These are phyloP conservation scores for Asclepias syriaca DNA, from an alignment of 257 asterid species.

Conservation along the genomic window DNA sequence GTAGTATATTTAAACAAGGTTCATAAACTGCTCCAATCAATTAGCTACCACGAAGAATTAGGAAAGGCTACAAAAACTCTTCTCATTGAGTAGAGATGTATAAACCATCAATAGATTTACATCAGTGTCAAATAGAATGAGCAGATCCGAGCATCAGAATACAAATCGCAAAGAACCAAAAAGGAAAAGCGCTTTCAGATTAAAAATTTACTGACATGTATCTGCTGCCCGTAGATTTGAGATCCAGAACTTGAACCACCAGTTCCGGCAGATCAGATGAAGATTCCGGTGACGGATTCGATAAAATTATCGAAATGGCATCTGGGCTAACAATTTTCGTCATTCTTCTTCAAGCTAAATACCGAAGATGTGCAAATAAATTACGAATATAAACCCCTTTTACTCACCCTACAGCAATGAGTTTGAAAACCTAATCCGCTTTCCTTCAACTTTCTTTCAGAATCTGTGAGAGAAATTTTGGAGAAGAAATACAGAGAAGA, in stretches of 20 bases:
- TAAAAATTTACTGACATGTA: conserved; percentile 33
- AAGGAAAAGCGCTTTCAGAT: not conserved
- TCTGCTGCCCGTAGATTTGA: conserved; percentile 54
- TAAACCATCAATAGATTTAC: not conserved
- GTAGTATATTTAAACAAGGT: no score
- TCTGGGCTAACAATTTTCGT: conserved; percentile 49
- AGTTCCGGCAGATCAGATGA: conserved; percentile 60
- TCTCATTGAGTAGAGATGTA: no score
- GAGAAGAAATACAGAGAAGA: not conserved
- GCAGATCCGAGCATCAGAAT: not conserved
- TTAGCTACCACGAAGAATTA: not conserved
- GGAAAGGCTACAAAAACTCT: not conserved
- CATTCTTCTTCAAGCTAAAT: conserved; percentile 25
- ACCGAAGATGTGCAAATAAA: not conserved
- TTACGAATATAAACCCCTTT: not conserved
- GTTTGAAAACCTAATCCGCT: not conserved
- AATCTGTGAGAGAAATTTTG: no score
- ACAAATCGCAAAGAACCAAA: no score
- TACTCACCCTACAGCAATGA: not conserved
- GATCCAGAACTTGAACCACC: conserved; percentile 71
- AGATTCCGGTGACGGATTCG: conserved; percentile 73
- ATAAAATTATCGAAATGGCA: conserved; percentile 57
- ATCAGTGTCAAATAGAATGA: not conserved
- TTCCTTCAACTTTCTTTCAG: not conserved
- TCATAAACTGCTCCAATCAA: not conserved